These are phyloP conservation scores for Hirsutella thompsonii DNA, from an alignment of 2,329 filamentous ascomycete genomes.

Conservation along the genomic window DNA sequence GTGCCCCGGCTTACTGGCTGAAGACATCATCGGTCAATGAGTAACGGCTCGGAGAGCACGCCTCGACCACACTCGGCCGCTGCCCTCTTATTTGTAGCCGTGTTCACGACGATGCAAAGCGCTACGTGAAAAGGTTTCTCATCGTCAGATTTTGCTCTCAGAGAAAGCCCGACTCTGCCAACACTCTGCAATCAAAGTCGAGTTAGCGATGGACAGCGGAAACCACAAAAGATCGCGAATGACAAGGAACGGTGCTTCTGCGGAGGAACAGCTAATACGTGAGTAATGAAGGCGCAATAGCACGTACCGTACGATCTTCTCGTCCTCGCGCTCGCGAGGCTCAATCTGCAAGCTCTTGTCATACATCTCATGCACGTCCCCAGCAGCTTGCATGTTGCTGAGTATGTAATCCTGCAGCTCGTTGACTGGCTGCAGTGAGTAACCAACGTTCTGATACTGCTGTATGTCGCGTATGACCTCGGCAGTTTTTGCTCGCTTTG, in stretches of 20 bases:
- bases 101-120: neutral
- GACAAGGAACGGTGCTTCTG: no score
- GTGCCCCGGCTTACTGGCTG: no score
- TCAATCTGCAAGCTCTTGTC: constrained; percentile 90
- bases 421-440: constrained; percentile 74
- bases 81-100: no score
- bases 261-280: no score
- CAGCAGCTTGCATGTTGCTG: constrained; percentile 88
- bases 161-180: constrained; percentile 49
- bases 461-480: constrained; percentile 98
- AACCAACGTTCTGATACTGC: constrained; percentile 97
- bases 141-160: constrained; percentile 18
- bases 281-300: no score
- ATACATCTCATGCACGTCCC: constrained; percentile 99
- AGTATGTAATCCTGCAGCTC: constrained; percentile 96
- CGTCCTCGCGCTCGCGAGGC: constrained; percentile 90
- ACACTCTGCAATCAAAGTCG: constrained; percentile 28
- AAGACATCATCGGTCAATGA: no score
- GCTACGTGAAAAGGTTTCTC: neutral
- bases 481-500: constrained; percentile 93
- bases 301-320: constrained; percentile 95
- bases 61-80: no score
- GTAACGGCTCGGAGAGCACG: no score
- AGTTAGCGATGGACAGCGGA: no score
- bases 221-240: neutral